Evolutionary conservation across 306 rosid species (phyloP).

Genomic region (Astragalus membranaceus): DNA sequence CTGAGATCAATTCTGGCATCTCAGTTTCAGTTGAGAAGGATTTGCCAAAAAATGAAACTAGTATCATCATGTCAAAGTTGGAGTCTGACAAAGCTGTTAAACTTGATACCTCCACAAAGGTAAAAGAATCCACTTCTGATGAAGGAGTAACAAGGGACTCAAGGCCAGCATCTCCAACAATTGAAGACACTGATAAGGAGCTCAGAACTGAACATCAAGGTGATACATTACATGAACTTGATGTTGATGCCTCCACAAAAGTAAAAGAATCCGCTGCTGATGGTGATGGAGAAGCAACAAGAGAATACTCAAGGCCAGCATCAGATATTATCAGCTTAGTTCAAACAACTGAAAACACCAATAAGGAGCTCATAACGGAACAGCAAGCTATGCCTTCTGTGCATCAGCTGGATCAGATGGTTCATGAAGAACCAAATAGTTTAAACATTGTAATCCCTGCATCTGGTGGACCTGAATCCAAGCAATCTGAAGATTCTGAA

Average conservation of each 20-base stretch:
- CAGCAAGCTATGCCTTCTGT: slow-evolving; percentile 11
- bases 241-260: slow-evolving; percentile 15
- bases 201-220: neutral
- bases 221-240: slow-evolving; percentile 18
- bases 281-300: slow-evolving; percentile 13
- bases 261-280: slow-evolving; percentile 27
- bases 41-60: too few relatives aligned
- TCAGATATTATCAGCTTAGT: slow-evolving; percentile 18
- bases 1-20: too few relatives aligned
- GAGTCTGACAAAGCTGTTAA: slow-evolving; percentile 21
- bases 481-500: neutral
- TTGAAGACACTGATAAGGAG: too few relatives aligned
- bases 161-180: too few relatives aligned
- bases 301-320: slow-evolving; percentile 1
- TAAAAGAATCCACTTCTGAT: slow-evolving; percentile 24
- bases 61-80: too few relatives aligned
- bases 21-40: too few relatives aligned
- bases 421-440: slow-evolving; percentile 21
- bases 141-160: neutral
- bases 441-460: slow-evolving; percentile 26
- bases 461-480: slow-evolving; percentile 28
- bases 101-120: slow-evolving; percentile 18
- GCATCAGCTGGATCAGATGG: slow-evolving; percentile 22
- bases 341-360: slow-evolving; percentile 14
- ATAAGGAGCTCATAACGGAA: slow-evolving; percentile 19